A percentile compares a stretch with the other conserved stretches of the same genome.
phyloP scores from a whole-genome alignment of 257 asterid species.

The Voacanga thouarsii region DNA sequence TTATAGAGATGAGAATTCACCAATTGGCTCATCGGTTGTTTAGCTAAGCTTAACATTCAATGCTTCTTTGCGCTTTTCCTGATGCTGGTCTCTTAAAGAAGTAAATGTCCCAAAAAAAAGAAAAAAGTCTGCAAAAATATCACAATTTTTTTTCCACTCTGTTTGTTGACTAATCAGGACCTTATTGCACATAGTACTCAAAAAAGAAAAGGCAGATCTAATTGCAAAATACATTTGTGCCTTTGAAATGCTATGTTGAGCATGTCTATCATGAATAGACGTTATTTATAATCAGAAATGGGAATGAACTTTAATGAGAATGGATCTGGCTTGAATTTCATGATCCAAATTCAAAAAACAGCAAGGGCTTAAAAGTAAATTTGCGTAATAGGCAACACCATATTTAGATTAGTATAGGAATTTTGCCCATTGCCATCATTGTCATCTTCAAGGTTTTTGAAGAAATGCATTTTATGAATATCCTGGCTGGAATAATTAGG shows the following conservation, averaged over 20 bases:
- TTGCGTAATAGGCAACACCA: background rate
- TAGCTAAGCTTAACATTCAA: background rate
- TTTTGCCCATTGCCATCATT: background rate
- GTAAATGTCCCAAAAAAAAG: background rate
- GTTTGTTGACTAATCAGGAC: background rate
- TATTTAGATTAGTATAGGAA: background rate
- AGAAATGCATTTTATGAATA: background rate
- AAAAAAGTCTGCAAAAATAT: background rate
- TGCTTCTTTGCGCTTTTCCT: background rate
- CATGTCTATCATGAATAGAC: background rate
- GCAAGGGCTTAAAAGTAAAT: background rate
- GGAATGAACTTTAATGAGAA: background rate
- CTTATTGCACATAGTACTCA: background rate
- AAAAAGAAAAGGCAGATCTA: background rate
- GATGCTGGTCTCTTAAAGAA: background rate
- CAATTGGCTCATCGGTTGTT: background rate
- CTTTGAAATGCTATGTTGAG: background rate
- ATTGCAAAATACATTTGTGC: background rate
- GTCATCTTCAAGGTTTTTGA: background rate
- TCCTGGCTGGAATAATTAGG: background rate
- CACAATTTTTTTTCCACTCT: background rate
- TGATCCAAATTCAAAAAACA: background rate
- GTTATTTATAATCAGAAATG: background rate
- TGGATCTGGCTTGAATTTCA: background rate
- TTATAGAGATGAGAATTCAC: slow-evolving; percentile 6